Evolutionary conservation across 1,139 yeast genomes (phyloP).

Genomic region (Debaryomyces sp.): DNA sequence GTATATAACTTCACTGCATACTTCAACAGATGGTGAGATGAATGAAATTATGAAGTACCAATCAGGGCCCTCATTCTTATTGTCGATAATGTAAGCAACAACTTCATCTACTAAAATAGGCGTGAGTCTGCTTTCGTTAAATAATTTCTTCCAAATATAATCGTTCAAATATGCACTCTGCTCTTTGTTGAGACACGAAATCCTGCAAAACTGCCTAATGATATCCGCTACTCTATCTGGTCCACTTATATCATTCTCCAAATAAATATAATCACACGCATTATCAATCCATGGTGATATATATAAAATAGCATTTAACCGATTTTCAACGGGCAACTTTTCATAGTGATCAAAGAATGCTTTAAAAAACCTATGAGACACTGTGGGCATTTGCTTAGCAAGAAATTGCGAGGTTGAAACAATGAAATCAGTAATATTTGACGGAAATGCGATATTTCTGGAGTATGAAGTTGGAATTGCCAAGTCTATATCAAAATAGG

Average conservation of each 20-base stretch:
- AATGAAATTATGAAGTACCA: constrained; percentile 68
- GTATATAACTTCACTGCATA: constrained; percentile 67
- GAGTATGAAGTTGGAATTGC: constrained; percentile 62
- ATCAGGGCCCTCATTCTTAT: constrained; percentile 69
- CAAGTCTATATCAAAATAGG: constrained; percentile 61
- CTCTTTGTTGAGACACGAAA: constrained; percentile 55
- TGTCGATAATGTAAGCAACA: constrained; percentile 72
- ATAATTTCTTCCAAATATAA: constrained; percentile 71
- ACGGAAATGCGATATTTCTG: constrained; percentile 71
- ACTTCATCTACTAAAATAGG: constrained; percentile 70
- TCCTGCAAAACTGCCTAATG: constrained; percentile 62
- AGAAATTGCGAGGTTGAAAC: constrained; percentile 61
- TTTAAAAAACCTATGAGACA: constrained; percentile 63
- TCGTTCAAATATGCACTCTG: constrained; percentile 43
- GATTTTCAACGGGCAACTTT: constrained; percentile 36
- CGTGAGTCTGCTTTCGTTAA: constrained; percentile 61
- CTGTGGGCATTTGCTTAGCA: constrained; percentile 57
- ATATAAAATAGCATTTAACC: constrained; percentile 51
- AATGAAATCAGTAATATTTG: constrained; percentile 67
- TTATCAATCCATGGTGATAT: constrained; percentile 82
- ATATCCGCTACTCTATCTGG: constrained; percentile 62
- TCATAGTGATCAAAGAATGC: constrained; percentile 64
- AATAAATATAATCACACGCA: constrained; percentile 58
- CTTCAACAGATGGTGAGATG: constrained; percentile 72
- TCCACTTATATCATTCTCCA: constrained; percentile 57